These are phyloP conservation scores for Elaphomyces granulatus DNA, from an alignment of 495 filamentous ascomycete species.

Conservation along the genomic window DNA sequence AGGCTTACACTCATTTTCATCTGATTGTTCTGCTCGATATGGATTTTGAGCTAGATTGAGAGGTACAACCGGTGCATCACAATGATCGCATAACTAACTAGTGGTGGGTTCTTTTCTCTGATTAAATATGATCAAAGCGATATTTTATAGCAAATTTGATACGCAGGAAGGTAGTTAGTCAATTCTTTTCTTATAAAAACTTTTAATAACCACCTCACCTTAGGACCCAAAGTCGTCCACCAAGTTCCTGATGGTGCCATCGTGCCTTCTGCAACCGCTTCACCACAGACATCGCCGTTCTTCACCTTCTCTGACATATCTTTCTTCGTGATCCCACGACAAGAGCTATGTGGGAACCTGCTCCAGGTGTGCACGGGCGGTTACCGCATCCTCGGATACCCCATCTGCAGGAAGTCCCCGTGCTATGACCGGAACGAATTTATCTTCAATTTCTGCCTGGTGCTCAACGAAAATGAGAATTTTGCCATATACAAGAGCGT, in stretches of 20 bases:
- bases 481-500: conserved; percentile 63
- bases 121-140: conserved; percentile 61
- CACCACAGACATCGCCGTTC: conserved; percentile 45
- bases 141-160: conserved; percentile 92
- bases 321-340: conserved; percentile 83
- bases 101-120: neutral
- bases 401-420: conserved; percentile 65
- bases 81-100: neutral
- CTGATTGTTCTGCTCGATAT: no score
- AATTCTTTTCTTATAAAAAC: no score
- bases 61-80: neutral
- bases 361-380: conserved; percentile 64
- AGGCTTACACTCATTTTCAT: no score
- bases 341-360: conserved; percentile 72
- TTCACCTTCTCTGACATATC: conserved; percentile 72
- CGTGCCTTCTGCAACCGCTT: conserved; percentile 38
- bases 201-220: neutral
- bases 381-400: conserved; percentile 74
- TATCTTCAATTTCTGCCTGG: conserved; percentile 92
- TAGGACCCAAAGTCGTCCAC: conserved; percentile 60
- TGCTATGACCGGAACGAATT: conserved; percentile 85
- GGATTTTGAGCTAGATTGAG: neutral
- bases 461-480: conserved; percentile 58
- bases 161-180: conserved; percentile 68
- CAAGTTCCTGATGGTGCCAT: conserved; percentile 54